Evolutionary conservation across 140 eudicot genomes (phyloP).

Genomic region (Stevia rebaudiana): DNA sequence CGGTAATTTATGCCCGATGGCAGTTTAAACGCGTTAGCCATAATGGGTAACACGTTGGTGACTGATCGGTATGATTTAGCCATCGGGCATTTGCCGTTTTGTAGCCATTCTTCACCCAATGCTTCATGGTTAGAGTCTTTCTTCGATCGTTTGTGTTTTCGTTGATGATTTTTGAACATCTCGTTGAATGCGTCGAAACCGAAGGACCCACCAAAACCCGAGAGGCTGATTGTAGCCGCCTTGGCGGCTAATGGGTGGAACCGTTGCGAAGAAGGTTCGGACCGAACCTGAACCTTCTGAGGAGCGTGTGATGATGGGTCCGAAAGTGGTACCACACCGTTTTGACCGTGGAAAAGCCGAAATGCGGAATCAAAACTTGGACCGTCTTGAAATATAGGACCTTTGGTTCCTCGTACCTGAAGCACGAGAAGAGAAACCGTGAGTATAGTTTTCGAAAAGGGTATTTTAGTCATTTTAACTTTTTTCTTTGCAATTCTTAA

Average conservation of each 20-base stretch:
- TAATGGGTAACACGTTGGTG: constrained; percentile 62
- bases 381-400: constrained; percentile 95
- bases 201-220: constrained; percentile 69
- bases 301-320: constrained; percentile 37
- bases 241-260: constrained; percentile 89
- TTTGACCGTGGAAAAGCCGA: constrained; percentile 75
- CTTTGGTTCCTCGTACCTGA: constrained; percentile 65
- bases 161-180: constrained; percentile 61
- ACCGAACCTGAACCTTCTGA: constrained; percentile 31
- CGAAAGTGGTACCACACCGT: constrained; percentile 88
- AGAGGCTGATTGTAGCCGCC: constrained; percentile 91
- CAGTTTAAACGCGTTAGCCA: constrained; percentile 73
- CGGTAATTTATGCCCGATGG: constrained; percentile 62
- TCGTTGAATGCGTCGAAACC: constrained; percentile 72
- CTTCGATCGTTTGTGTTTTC: constrained; percentile 53
- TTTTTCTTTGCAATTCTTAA: not conserved
- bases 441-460: constrained; percentile 7
- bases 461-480: not conserved
- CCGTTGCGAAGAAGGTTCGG: constrained; percentile 46
- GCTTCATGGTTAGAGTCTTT: constrained; percentile 61
- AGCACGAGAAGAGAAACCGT: constrained; percentile 6
- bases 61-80: constrained; percentile 95
- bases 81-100: constrained; percentile 84
- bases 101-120: constrained; percentile 80
- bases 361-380: constrained; percentile 89